Evolutionary conservation across 305 asterid species (phyloP), one percentile per base, ranked within the genome.

Genomic region (Fraxinus sp.): DNA sequence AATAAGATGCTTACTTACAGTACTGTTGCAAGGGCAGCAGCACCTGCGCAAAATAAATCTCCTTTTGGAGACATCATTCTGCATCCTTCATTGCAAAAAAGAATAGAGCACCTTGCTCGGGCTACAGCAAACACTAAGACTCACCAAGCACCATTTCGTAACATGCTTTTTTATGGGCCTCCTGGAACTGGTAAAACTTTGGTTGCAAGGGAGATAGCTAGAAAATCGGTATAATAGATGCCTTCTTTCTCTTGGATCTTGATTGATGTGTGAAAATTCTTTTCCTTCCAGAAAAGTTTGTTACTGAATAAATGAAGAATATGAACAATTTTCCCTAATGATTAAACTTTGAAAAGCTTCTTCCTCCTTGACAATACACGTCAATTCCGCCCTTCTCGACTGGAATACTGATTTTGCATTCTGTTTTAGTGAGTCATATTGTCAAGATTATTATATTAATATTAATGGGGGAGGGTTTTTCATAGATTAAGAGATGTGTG

Each of bases 151-250:
- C 98, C 99, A 11, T 96, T 96, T 62, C 93, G 99, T 77, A 96
- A 96, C 88, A 93, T 96, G 98, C 95, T 96, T 73, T 96, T 96
- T 84, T 96, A 94, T 84, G 99, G 99, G 30, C 97, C 97, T 86
- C 99, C 99, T 76, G 99, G 99, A 80, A 96, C 99, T 7, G 99
- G 99, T 37, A 96, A 96, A 91, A 96, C 99, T 74, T 92, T 96
- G 98, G 99, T 96, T 77, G 99, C 99, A 16, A 91, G 95, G 90
- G 98, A 96, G 86, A 96, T 96, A 36, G 98, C 99, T 57, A 90
- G 95, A 89, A 95, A 90, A 89, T 96, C 97, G 97, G 99, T 96
- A 94, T 20, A 14, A 11, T 41, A 37, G 64, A 72, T 52, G 36
- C 68, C 46, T 64, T 28, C 37, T 79, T 35, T 32, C 49, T 36